Percentiles rank a stretch among this genome's conserved stretches.
These are phyloP conservation scores for Didymella arachidicola DNA, from an alignment of 2,329 filamentous ascomycete species.

Conservation along the genomic window DNA sequence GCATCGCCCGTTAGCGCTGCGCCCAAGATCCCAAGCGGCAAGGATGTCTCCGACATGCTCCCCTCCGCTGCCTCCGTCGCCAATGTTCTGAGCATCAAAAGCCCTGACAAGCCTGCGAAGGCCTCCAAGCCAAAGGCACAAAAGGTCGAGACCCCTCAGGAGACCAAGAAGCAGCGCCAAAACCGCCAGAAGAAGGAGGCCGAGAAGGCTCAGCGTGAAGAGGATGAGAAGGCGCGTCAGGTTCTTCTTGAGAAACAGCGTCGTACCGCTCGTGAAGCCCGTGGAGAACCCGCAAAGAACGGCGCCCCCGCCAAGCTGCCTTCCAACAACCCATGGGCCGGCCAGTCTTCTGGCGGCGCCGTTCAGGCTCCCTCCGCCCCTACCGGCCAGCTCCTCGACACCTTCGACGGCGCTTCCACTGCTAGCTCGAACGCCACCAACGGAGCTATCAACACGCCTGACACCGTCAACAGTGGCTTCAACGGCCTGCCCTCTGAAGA, in stretches of 20 bases:
- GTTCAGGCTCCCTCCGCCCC: constrained; percentile 35
- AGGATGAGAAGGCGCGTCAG: constrained; percentile 80
- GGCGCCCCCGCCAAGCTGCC: constrained; percentile 63
- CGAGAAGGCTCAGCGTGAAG: constrained; percentile 75
- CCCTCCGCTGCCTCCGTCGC: constrained; percentile 74
- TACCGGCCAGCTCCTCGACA: constrained; percentile 56
- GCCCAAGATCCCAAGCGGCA: constrained; percentile 61
- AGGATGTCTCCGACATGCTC: constrained; percentile 90
- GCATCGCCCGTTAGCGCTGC: constrained; percentile 65
- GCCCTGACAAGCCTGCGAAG: constrained; percentile 66
- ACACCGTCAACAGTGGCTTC: constrained; percentile 48
- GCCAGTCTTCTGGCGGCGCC: constrained; percentile 39
- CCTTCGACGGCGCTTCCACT: constrained; percentile 57
- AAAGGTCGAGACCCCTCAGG: constrained; percentile 61
- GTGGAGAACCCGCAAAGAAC: constrained; percentile 84
- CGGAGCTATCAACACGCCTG: constrained; percentile 52
- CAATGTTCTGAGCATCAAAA: constrained; percentile 79
- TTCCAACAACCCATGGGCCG: constrained; percentile 64
- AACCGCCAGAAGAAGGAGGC: constrained; percentile 88
- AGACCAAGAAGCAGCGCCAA: constrained; percentile 96
- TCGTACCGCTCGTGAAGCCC: constrained; percentile 79
- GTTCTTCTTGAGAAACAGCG: constrained; percentile 81
- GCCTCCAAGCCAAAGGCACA: constrained; percentile 69
- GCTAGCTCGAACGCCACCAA: constrained; percentile 52
- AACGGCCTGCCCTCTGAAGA: constrained; percentile 65